Evolutionary conservation across 331 rosid species (phyloP).

Genomic region (Ulmus americana): DNA sequence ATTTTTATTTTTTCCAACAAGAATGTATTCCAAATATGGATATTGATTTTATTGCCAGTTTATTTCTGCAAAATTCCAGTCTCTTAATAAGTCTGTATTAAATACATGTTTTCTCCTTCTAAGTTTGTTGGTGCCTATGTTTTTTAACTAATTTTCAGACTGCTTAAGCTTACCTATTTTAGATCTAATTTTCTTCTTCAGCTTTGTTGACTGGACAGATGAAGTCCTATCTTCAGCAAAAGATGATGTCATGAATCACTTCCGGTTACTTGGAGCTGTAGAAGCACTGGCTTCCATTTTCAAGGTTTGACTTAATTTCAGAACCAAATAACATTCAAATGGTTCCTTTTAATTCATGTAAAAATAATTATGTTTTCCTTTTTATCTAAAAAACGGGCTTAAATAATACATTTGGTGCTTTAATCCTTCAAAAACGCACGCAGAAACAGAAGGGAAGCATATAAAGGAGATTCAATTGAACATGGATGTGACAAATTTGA

Average conservation of each 20-base stretch:
- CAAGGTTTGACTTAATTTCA: slow-evolving; percentile 48
- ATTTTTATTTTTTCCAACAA: no score
- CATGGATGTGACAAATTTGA: not conserved
- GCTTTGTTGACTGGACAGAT: slow-evolving; percentile 84
- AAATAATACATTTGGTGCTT: no score
- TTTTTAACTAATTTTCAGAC: not conserved
- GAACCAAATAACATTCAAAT: no score
- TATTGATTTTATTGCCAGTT: not conserved
- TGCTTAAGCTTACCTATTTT: slow-evolving; percentile 12
- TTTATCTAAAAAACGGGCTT: no score
- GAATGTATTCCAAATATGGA: slow-evolving; percentile 9
- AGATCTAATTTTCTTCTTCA: slow-evolving; percentile 30
- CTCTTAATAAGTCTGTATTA: slow-evolving; percentile 2
- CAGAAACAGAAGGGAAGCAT: no score
- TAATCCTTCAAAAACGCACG: no score
- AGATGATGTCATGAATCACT: slow-evolving; percentile 57
- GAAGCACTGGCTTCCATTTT: slow-evolving; percentile 75
- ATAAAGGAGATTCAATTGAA: no score
- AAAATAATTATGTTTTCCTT: no score
- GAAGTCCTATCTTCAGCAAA: slow-evolving; percentile 56
- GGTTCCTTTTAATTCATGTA: no score
- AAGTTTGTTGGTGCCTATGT: not conserved
- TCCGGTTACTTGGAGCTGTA: slow-evolving; percentile 68
- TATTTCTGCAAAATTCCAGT: not conserved
- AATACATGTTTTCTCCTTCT: not conserved